Evolutionary conservation across 192 early-diverging fungal genomes (phyloP), one percentile per base, ranked within the genome.

Genomic region (Mortierella hygrophila): DNA sequence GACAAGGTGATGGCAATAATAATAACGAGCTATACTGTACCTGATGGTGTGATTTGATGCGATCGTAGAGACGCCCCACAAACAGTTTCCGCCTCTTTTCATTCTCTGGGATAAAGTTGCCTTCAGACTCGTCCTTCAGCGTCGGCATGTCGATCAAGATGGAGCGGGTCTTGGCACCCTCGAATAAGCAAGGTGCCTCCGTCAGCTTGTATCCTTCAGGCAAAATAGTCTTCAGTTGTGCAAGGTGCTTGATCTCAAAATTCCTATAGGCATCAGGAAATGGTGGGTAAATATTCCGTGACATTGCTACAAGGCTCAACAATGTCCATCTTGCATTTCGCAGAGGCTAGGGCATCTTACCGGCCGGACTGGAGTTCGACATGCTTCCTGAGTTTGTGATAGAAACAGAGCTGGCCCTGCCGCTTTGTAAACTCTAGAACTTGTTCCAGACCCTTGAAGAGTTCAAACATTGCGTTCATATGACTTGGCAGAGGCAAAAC

Each of bases 171-270:
- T 76, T 75, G 15, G 29, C 49, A 6, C 78, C 84, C 21, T 77
- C 84, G n/a, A 78, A 57, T 29, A 86, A 26, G 49, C 84, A 86
- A 4, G 79, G 84, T 29, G 75, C 75, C 5, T 42, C 70, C 21
- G 72, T 78, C 2, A 78, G 40, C 52, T 74, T 47, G 72, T 86
- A 86, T 6, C 41, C 79, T 16, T 81, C 84, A 20, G 84, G 84
- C 75, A 80, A 70, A 41, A 86, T 26, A 2, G 84, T 86, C 71
- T 75, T 81, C 42, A 86, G 38, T n/a, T 86, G 84, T 20, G 84
- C 84, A 47, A 86, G 79, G 74, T 86, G 75, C 46, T 74, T 78
- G 32, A 86, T 72, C 23, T 86, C 84, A 78, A 86, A 86, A 75
- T 86, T 86, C 68, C 84, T 86, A 55, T 6, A 55, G 40, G 32